A percentile compares a stretch with the other conserved stretches of the same genome.
These are phyloP conservation scores for Eugenia klotzschiana DNA, from an alignment of 441 rosid species.

Conservation along the genomic window DNA sequence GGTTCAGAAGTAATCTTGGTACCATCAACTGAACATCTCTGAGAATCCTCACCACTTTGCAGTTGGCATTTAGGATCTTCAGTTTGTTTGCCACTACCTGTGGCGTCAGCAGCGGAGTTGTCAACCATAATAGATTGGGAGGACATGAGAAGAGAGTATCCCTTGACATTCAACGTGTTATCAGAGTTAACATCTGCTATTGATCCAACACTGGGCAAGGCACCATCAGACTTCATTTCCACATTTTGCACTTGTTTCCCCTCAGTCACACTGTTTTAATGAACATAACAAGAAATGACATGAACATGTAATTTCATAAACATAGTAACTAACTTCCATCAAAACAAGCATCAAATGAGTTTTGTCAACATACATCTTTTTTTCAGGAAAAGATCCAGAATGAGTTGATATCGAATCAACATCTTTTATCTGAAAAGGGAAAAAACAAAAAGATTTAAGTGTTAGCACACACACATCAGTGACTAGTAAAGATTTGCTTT, in stretches of 20 bases:
- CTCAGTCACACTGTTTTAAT: constrained; percentile 6
- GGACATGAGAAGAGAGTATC: background rate
- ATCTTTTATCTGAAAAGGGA: constrained; percentile 5
- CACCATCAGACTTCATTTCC: constrained; percentile 1
- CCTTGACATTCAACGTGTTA: background rate
- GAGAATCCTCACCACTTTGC: constrained; percentile 2
- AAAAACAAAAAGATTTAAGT: background rate
- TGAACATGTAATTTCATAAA: background rate
- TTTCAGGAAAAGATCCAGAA: background rate
- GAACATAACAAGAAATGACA: background rate
- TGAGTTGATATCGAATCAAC: background rate
- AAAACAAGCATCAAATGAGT: background rate
- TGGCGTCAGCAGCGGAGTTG: background rate
- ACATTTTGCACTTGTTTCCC: constrained; percentile 1
- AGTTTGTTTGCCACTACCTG: background rate
- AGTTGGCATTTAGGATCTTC: background rate
- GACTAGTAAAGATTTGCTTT: background rate
- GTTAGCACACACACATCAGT: background rate
- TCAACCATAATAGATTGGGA: background rate
- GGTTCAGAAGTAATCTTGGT: constrained; percentile 1
- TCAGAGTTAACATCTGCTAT: background rate
- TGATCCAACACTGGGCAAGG: background rate
- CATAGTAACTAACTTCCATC: background rate
- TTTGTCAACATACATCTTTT: constrained; percentile 9
- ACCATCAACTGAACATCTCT: background rate